phyloP scores from a whole-genome alignment of 352 stramenopile genomes.

The Globisporangium nodosum region DNA sequence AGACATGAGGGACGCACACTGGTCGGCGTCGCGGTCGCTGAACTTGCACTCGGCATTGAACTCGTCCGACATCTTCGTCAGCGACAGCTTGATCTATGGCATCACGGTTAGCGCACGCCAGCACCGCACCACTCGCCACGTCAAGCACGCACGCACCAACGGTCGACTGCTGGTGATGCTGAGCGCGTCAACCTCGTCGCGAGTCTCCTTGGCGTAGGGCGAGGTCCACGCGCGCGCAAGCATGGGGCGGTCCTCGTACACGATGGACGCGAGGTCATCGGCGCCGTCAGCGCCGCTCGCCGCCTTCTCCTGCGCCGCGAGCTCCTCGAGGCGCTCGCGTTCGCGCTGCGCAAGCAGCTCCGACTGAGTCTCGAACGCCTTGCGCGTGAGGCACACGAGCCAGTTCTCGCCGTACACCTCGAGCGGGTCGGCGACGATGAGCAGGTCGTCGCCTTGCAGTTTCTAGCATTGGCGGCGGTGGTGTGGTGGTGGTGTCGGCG shows the following conservation, averaged over 20 bases:
- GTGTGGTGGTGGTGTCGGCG: too few species aligned
- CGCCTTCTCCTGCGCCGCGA: constrained; percentile 31
- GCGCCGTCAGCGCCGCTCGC: constrained; percentile 24
- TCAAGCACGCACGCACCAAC: constrained; percentile 16
- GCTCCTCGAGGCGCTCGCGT: constrained; percentile 35
- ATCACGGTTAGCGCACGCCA: background rate
- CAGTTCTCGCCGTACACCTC: constrained; percentile 85
- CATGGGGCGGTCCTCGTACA: constrained; percentile 75
- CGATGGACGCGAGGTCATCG: constrained; percentile 44
- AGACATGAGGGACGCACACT: constrained; percentile 28
- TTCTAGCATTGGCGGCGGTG: constrained; percentile 22
- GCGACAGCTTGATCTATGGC: constrained; percentile 59
- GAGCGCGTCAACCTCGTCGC: constrained; percentile 63
- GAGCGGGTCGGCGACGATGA: constrained; percentile 68
- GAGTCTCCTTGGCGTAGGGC: constrained; percentile 36
- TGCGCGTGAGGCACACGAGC: constrained; percentile 68
- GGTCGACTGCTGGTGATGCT: constrained; percentile 42
- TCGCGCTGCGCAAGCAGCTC: constrained; percentile 47
- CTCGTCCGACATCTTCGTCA: constrained; percentile 79
- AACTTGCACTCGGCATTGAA: constrained; percentile 85
- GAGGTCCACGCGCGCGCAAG: constrained; percentile 56
- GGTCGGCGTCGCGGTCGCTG: constrained; percentile 72
- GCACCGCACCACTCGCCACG: too few species aligned
- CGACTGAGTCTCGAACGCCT: constrained; percentile 60
- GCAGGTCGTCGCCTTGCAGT: constrained; percentile 59